Base-by-base conservation (phyloP, 768 basidiomycete genomes). In the Ephemerocybe angulata region DNA sequence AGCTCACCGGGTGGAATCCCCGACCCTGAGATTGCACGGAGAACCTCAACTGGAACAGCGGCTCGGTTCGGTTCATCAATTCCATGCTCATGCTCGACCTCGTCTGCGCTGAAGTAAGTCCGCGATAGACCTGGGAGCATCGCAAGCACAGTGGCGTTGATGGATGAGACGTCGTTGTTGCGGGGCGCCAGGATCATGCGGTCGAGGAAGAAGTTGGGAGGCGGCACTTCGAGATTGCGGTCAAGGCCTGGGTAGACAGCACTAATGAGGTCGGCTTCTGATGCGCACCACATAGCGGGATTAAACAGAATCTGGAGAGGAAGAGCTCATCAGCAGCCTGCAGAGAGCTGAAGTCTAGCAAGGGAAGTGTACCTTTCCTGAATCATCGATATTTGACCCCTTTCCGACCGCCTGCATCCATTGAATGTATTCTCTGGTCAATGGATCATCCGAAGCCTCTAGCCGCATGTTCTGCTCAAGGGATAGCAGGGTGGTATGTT, bases 1-100 rank as follows among this genome's bases (percentile, higher is more conserved):
- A 76, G 62, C 27, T 68, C 64, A 15, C 63, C 67, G 0, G 68
- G 69, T 0, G 76, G 77, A 12, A 77, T 43, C 17, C 69, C 65
- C 19, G 69, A 61, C 8, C 63, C 48, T 33, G 64, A 61, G 12
- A 78, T 50, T 3, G 67, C 52, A 12, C 68, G 64, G 8, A 78
- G 68, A 58, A 64, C 68, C 56, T 77, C 72, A 10, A 65, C 52
- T 17, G 71, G 67, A 25, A 67, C 47, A 4, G 4, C 43, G 4
- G 12, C 21, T 46, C 52, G 54, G 30, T 52, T 15, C 15, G 21
- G 12, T 10, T 17, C 31, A 31, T 67, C 63, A 30, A 54, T 57
- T 7, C 61, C 62, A 11, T 59, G 56, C 40, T 63, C 65, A 6
- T 62, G 59, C 7, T 60, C 47, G 1, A 72, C 43, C 13, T 64